These are phyloP conservation scores for Prunus kanzakura DNA, from an alignment of 306 rosid genomes.

Conservation along the genomic window DNA sequence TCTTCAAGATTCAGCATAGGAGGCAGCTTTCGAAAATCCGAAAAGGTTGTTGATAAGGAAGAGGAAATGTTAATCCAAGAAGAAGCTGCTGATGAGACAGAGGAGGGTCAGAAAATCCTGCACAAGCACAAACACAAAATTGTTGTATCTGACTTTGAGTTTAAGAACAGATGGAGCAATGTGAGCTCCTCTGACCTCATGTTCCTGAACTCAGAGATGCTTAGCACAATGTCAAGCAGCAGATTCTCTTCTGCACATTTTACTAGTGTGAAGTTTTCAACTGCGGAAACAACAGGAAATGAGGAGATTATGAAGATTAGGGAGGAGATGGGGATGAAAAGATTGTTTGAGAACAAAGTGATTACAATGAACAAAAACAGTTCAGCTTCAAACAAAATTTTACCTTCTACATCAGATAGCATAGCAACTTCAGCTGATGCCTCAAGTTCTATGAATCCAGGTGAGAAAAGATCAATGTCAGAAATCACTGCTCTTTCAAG, in stretches of 20 bases:
- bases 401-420: conserved; percentile 26
- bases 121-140: conserved; percentile 77
- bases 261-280: conserved; percentile 2
- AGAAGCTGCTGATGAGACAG: not conserved
- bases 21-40: conserved; percentile 67
- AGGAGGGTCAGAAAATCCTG: conserved; percentile 30
- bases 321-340: conserved; percentile 68
- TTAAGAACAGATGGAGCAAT: conserved; percentile 85
- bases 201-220: conserved; percentile 80
- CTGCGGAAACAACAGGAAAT: conserved; percentile 17
- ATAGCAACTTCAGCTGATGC: conserved; percentile 9
- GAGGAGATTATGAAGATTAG: conserved; percentile 48
- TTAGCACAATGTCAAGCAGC: conserved; percentile 53
- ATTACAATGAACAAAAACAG: conserved; percentile 27
- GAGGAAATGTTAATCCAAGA: conserved; percentile 45
- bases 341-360: conserved; percentile 58
- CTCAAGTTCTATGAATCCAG: conserved; percentile 34
- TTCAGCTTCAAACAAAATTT: conserved; percentile 25
- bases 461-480: conserved; percentile 72
- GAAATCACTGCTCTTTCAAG: conserved; percentile 76
- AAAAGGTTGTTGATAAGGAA: conserved; percentile 32
- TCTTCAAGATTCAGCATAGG: conserved; percentile 83
- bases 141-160: conserved; percentile 61
- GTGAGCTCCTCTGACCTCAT: conserved; percentile 84
- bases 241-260: conserved; percentile 48